Evolutionary conservation across 78 protist genomes (phyloP), one percentile per base, ranked within the genome.

Genomic region (Speleostelium caveatum): DNA sequence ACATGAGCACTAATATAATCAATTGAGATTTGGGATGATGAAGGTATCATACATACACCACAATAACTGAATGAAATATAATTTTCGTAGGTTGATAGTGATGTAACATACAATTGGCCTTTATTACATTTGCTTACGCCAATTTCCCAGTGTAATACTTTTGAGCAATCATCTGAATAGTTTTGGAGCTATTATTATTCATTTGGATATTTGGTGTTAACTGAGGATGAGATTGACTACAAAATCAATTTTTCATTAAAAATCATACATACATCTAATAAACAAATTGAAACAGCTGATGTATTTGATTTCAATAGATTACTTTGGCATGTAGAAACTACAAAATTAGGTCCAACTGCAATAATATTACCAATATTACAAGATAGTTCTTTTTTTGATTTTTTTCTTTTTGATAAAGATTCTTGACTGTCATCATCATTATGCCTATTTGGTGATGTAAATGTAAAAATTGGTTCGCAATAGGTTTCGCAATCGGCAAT

Each of bases 241-340:
- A n/a, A n/a, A n/a, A n/a, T n/a, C n/a, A n/a, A n/a, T n/a, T n/a
- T n/a, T n/a, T n/a, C n/a, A n/a, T n/a, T n/a, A n/a, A n/a, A n/a
- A n/a, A n/a, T n/a, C n/a, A n/a, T n/a, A n/a, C n/a, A n/a, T 83
- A 83, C 91, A 69, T 83, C 73, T 42, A 83, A 42, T 38, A 69
- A 39, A 69, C 91, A 83, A 45, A 83, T 55, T 36, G 73, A 59
- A 59, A 83, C 55, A 69, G 91, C 75, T 5, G 91, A 53, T 17
- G 77, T 41, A 17, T 26, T 38, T 24, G 49, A 26, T 0, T 35
- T 39, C 5, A 83, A n/a, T 69, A 83, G 19, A 59, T 83, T 69
- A 59, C 69, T 69, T 60, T 69, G 71, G 59, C 91, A 83, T 28
- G 59, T 19, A 16, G 74, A 42, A 21, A 83, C 91, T 22, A 83